Percentiles rank a stretch among this genome's conserved stretches.
Conservation (phyloP, 139 green algal species). For the Ettlia oleoabundans region DNA sequence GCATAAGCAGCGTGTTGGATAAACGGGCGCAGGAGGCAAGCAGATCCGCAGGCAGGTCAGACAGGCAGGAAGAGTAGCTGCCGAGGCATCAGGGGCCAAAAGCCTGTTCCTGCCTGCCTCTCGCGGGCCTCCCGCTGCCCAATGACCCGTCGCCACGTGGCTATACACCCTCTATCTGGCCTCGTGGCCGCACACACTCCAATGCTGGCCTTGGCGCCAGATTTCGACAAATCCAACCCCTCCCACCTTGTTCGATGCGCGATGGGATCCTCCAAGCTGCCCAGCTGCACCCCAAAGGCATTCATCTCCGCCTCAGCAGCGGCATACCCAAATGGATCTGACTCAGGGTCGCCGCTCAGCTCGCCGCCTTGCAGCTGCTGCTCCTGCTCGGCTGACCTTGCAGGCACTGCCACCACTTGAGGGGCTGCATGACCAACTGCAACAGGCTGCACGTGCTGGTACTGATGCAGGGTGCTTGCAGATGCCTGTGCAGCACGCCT, state of each 20-base stretch:
- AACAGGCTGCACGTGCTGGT: neutral
- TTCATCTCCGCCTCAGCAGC: neutral
- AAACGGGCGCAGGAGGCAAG: neutral
- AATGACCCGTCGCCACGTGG: neutral
- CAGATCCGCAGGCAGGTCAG: neutral
- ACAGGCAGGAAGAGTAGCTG: neutral
- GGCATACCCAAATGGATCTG: neutral
- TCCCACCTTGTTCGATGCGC: constrained; percentile 10
- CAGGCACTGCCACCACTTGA: no score
- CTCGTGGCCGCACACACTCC: neutral
- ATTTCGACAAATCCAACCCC: neutral
- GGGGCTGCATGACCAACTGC: no score
- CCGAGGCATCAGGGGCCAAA: no score
- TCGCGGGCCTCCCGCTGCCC: neutral
- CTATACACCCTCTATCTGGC: no score
- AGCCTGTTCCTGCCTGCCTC: no score
- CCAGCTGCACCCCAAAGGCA: constrained; percentile 32
- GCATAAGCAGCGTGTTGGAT: neutral
- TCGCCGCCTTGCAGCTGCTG: neutral
- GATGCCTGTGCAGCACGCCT: no score
- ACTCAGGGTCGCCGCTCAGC: no score
- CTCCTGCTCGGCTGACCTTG: neutral
- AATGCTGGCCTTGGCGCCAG: neutral
- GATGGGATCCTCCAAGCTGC: constrained; percentile 12
- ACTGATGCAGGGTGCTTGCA: neutral